Evolutionary conservation across 2,329 filamentous ascomycete genomes (phyloP), one percentile per base, ranked within the genome.

Genomic region (Aspergillus bombycis): DNA sequence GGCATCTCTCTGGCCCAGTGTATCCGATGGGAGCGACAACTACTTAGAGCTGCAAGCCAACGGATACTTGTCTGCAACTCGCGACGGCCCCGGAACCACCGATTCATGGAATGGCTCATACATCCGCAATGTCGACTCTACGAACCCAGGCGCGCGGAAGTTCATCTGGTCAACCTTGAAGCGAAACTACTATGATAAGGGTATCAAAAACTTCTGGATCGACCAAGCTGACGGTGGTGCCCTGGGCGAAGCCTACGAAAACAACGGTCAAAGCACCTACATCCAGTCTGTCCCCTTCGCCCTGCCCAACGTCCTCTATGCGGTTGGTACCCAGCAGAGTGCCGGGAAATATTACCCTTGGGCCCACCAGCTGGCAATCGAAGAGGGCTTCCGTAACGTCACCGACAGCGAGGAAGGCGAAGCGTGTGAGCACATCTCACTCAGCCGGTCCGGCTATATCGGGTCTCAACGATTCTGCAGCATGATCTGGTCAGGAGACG

Each of bases 1-100:
- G 86, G 85, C 89, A 0, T 89, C 86, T 0, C 84, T 90, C 60
- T 90, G 88, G 88, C 88, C 88, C 0, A 89, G 86, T 0, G 86
- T 89, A 0, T 85, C 88, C 46, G 79, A 80, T 11, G 69, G 74
- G 1, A 86, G 83, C 1, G 82, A 86, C 45, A 88, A 88, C 71
- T 89, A 84, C 68, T 67, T 79, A 1, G 83, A 88, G 62, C 88
- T 89, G 85, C 74, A 86, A 0, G 83, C 86, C 53, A 79, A 81
- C 12, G 88, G 88, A 0, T 79, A 83, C 3, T 80, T 90, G 0
- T 85, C 89, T 50, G 83, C 85, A 0, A 80, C 78, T 3, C 85
- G 89, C 62, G 80, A 86, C 3, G 88, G 87, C 0, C 78, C 86
- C 19, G 80, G 85, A 0, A 82, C 81, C 1, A 82, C 79, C 0